phyloP scores from a whole-genome alignment of 176 grass and related monocot genomes.

The sorghum (Sorghum bicolor) region DNA sequence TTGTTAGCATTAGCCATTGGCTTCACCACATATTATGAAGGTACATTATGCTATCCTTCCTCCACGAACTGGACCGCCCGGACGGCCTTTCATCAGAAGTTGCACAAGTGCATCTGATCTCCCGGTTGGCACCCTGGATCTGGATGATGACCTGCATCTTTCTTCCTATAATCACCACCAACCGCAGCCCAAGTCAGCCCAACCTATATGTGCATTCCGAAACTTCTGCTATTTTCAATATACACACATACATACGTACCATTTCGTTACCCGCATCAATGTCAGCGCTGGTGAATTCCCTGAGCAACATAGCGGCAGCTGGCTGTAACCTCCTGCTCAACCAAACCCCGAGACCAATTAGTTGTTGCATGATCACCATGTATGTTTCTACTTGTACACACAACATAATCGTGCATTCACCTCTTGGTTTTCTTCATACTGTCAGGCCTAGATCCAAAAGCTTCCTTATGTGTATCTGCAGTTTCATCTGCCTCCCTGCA shows the following conservation, averaged over 20 bases:
- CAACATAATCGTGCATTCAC: constrained; percentile 20
- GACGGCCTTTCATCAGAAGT: constrained; percentile 8
- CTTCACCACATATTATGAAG: background rate
- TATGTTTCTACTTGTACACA: background rate
- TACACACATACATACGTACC: background rate
- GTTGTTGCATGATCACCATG: background rate
- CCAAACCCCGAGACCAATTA: background rate
- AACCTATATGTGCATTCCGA: background rate
- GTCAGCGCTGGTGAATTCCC: constrained; percentile 40
- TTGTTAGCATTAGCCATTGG: background rate
- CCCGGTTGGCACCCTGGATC: background rate
- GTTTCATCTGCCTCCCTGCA: background rate
- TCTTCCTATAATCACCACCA: constrained; percentile 29
- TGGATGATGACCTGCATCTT: background rate
- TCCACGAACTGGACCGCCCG: background rate
- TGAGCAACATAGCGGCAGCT: constrained; percentile 46
- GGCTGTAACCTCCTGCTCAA: constrained; percentile 53
- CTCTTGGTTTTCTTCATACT: constrained; percentile 38
- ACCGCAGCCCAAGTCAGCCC: background rate
- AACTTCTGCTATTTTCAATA: background rate
- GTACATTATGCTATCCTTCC: background rate
- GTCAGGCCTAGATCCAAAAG: background rate
- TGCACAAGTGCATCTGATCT: constrained; percentile 19
- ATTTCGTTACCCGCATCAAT: constrained; percentile 29
- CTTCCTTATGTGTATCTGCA: constrained; percentile 14